phyloP scores from a whole-genome alignment of 2,329 filamentous ascomycete genomes.

The Ilyonectria destructans region DNA sequence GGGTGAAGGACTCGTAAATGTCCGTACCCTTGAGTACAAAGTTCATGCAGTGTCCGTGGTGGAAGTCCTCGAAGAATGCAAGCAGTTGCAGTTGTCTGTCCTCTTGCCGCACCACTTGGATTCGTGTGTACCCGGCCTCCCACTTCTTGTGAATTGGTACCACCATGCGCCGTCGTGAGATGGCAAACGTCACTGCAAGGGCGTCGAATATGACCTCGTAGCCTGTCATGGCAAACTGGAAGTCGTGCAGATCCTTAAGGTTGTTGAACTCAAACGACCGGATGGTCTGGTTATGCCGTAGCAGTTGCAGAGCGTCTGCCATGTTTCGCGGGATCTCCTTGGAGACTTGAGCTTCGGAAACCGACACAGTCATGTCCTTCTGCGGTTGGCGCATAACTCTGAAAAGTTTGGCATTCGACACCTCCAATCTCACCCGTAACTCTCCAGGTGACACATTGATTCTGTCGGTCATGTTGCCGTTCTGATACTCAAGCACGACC shows the following conservation, averaged over 20 bases:
- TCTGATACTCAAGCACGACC: constrained; percentile 82
- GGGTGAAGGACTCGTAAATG: constrained; percentile 80
- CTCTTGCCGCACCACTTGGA: constrained; percentile 82
- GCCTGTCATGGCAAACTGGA: constrained; percentile 85
- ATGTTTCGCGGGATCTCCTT: constrained; percentile 77
- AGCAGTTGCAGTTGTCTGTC: constrained; percentile 84
- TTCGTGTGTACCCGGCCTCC: constrained; percentile 85
- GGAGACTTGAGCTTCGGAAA: constrained; percentile 78
- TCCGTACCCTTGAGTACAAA: constrained; percentile 90
- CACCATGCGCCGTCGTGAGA: constrained; percentile 88
- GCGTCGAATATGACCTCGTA: constrained; percentile 84
- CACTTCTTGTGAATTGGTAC: constrained; percentile 96
- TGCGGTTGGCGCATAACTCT: constrained; percentile 82
- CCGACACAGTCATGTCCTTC: constrained; percentile 82
- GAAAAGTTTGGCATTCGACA: constrained; percentile 74
- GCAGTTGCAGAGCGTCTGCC: constrained; percentile 73
- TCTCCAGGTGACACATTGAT: constrained; percentile 87
- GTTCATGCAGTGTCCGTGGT: constrained; percentile 90
- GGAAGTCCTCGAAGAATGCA: constrained; percentile 91
- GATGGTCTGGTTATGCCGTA: constrained; percentile 75
- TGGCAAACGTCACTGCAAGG: constrained; percentile 82
- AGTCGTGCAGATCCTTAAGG: constrained; percentile 80
- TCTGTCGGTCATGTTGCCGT: constrained; percentile 86
- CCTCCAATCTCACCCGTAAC: constrained; percentile 77
- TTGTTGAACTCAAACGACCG: constrained; percentile 81